phyloP scores from a whole-genome alignment of 2,329 filamentous ascomycete genomes.

The Penicillium frequentans region DNA sequence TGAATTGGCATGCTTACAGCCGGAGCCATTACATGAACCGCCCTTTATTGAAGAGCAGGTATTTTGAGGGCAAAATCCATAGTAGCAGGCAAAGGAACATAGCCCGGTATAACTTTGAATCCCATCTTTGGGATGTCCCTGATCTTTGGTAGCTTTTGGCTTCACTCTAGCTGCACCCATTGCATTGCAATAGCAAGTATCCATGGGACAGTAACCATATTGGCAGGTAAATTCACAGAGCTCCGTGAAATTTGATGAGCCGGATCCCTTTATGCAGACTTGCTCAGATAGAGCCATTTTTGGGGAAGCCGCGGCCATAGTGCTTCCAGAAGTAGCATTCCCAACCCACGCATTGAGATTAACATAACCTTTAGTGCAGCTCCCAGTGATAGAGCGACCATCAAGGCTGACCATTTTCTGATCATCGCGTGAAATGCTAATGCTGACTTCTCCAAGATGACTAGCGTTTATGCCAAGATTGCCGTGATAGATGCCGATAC shows the following conservation, averaged over 20 bases:
- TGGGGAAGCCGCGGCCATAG: neutral
- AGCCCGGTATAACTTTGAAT: constrained; percentile 10
- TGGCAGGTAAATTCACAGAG: constrained; percentile 10
- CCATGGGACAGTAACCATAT: constrained; percentile 15
- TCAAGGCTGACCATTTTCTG: constrained; percentile 21
- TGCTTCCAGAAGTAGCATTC: constrained; percentile 13
- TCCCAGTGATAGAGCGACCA: constrained; percentile 23
- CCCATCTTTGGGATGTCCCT: constrained; percentile 4
- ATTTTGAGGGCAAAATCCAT: constrained; percentile 10
- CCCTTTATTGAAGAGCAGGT: neutral
- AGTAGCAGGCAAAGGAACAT: constrained; percentile 13
- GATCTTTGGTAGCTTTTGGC: constrained; percentile 5
- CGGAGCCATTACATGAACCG: neutral
- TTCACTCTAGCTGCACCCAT: constrained; percentile 3
- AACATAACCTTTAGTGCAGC: constrained; percentile 25
- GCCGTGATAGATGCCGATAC: constrained; percentile 36
- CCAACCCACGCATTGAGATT: constrained; percentile 44
- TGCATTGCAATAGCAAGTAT: constrained; percentile 12
- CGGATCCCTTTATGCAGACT: constrained; percentile 9
- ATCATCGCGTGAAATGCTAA: constrained; percentile 27
- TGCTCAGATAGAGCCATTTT: constrained; percentile 6
- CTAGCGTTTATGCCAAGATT: constrained; percentile 23
- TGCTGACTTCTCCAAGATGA: constrained; percentile 23
- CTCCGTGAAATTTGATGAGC: constrained; percentile 3
- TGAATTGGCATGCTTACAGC: neutral